phyloP scores from a whole-genome alignment of 495 filamentous ascomycete species.

The Penicillium taxi region DNA sequence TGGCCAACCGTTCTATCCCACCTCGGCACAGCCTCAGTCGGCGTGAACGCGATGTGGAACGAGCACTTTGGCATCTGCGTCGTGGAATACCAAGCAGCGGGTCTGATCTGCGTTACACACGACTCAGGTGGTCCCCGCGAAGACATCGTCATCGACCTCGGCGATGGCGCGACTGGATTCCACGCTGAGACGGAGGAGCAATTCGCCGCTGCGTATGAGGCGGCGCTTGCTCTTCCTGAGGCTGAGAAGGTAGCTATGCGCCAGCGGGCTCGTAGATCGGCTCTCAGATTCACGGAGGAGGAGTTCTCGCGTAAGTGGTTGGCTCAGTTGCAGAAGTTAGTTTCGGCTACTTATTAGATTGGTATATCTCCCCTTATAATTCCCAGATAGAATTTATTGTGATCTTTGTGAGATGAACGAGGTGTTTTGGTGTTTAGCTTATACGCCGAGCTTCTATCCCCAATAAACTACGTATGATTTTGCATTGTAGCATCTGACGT shows the following conservation, averaged over 20 bases:
- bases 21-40: constrained; percentile 64
- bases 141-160: constrained; percentile 79
- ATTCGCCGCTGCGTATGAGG: constrained; percentile 70
- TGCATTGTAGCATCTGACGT: too few relatives aligned
- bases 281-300: constrained; percentile 78
- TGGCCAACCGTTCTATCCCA: constrained; percentile 80
- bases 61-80: constrained; percentile 99
- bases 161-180: constrained; percentile 76
- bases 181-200: constrained; percentile 67
- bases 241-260: constrained; percentile 67
- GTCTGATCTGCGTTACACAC: constrained; percentile 84
- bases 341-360: constrained; percentile 30
- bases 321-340: constrained; percentile 59
- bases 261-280: constrained; percentile 61
- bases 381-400: too few relatives aligned
- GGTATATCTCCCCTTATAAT: too few relatives aligned
- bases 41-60: constrained; percentile 99
- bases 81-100: constrained; percentile 95
- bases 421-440: too few relatives aligned
- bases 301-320: constrained; percentile 74
- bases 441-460: too few relatives aligned
- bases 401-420: too few relatives aligned
- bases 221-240: constrained; percentile 58
- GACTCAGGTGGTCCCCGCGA: constrained; percentile 83
- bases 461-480: too few relatives aligned